These are phyloP conservation scores for Castanea crenata DNA, from an alignment of 306 rosid genomes.

Conservation along the genomic window DNA sequence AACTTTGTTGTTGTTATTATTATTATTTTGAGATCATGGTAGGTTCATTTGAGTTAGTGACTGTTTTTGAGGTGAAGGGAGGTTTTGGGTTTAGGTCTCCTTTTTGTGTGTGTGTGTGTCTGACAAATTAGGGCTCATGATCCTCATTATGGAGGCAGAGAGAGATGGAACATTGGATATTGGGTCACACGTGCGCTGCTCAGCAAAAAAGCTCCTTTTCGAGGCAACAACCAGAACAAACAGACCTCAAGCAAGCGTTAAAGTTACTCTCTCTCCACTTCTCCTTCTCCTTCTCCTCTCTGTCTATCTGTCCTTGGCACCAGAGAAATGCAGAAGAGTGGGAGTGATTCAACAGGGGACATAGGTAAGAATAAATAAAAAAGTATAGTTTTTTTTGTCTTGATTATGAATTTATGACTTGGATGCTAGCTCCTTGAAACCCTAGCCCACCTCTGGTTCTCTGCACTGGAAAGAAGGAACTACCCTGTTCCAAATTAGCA, in stretches of 20 bases:
- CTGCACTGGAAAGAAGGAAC: conserved; percentile 25
- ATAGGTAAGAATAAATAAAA: conserved; percentile 3
- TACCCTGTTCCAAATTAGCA: conserved; percentile 24
- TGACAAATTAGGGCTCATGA: conserved; percentile 47
- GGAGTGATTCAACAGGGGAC: conserved; percentile 34
- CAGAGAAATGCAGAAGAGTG: conserved; percentile 17
- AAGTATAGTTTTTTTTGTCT: conserved; percentile 36
- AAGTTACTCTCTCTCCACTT: conserved; percentile 21
- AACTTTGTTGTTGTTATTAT: conserved; percentile 11
- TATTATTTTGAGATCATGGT: conserved; percentile 1
- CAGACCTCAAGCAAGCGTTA: conserved; percentile 50
- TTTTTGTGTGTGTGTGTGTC: background rate
- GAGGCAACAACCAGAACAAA: conserved; percentile 80
- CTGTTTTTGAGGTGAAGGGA: background rate
- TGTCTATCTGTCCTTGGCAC: conserved; percentile 25
- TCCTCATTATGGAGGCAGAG: conserved; percentile 39
- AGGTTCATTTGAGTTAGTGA: background rate
- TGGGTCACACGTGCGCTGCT: conserved; percentile 92
- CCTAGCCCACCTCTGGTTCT: conserved; percentile 50
- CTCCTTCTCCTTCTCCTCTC: conserved; percentile 12
- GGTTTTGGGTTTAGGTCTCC: conserved; percentile 34
- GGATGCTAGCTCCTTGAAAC: conserved; percentile 57
- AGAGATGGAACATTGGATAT: conserved; percentile 53
- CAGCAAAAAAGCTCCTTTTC: conserved; percentile 70
- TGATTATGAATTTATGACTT: conserved; percentile 33